Percentiles rank a stretch among this genome's conserved stretches.
Conservation (phyloP, 2,329 filamentous ascomycete species). For the Monosporascus ibericus region DNA sequence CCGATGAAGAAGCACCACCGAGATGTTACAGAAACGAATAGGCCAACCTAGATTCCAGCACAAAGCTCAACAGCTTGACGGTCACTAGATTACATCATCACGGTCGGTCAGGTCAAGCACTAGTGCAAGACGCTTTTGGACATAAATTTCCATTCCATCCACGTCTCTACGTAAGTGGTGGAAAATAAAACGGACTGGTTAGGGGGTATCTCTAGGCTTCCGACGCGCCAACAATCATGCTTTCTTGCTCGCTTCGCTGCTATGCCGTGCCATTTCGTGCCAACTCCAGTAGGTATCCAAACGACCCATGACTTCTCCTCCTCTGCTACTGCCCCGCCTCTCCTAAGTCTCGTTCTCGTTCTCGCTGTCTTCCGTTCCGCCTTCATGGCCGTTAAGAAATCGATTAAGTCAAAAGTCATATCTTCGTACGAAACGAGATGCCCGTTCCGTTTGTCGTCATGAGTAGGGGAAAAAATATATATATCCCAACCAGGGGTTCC, state of each 20-base stretch:
- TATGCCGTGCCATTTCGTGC: constrained; percentile 7
- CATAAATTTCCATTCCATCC: constrained; percentile 5
- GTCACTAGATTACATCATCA: too few relatives aligned
- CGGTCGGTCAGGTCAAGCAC: too few relatives aligned
- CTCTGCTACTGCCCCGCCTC: constrained; percentile 2
- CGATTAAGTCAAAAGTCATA: too few relatives aligned
- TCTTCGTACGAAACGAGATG: too few relatives aligned
- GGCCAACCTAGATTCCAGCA: too few relatives aligned
- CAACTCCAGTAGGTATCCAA: neutral
- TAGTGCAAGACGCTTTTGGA: constrained; percentile 1
- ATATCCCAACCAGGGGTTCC: too few relatives aligned
- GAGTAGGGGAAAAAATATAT: too few relatives aligned
- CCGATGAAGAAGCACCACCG: too few relatives aligned
- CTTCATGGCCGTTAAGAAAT: too few relatives aligned
- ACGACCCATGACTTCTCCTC: constrained; percentile 4
- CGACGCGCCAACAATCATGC: neutral
- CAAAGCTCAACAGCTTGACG: too few relatives aligned
- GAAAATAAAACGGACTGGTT: constrained; percentile 9
- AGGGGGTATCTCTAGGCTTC: constrained; percentile 13
- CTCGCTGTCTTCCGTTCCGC: neutral
- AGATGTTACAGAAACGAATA: too few relatives aligned
- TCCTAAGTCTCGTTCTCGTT: constrained; percentile 4
- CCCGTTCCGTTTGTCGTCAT: neutral
- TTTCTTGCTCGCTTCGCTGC: constrained; percentile 9
- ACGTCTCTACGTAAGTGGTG: too few relatives aligned